Conservation (phyloP, 202 grass and related monocot genomes). For the Tripidium arundinaceum region DNA sequence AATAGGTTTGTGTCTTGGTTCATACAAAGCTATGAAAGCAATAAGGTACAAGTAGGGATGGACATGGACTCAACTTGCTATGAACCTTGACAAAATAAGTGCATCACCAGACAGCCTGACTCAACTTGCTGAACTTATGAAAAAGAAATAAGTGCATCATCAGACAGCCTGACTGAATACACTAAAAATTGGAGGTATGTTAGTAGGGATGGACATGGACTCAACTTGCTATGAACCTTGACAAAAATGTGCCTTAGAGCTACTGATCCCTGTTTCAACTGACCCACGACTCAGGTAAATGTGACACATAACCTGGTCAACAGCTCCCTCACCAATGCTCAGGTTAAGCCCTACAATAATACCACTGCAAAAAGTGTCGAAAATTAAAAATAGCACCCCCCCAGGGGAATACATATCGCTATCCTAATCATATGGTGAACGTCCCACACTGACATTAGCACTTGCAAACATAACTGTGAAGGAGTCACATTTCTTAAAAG, state of each 20-base stretch:
- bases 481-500: neutral
- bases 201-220: neutral
- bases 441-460: neutral
- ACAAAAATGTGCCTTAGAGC: neutral
- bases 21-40: neutral
- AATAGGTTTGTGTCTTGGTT: neutral
- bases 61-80: neutral
- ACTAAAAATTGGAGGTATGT: neutral
- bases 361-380: neutral
- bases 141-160: neutral
- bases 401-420: neutral
- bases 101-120: too few relatives aligned
- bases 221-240: neutral
- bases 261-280: neutral
- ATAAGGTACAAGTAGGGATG: neutral
- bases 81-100: neutral
- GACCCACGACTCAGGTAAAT: neutral
- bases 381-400: neutral
- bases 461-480: neutral
- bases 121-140: too few relatives aligned
- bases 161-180: neutral
- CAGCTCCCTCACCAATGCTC: neutral
- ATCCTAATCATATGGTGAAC: neutral
- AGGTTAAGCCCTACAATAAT: neutral
- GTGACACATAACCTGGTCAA: neutral